phyloP scores from a whole-genome alignment of 2,329 filamentous ascomycete genomes.

The Arthrobotrys pseudoclavata region DNA sequence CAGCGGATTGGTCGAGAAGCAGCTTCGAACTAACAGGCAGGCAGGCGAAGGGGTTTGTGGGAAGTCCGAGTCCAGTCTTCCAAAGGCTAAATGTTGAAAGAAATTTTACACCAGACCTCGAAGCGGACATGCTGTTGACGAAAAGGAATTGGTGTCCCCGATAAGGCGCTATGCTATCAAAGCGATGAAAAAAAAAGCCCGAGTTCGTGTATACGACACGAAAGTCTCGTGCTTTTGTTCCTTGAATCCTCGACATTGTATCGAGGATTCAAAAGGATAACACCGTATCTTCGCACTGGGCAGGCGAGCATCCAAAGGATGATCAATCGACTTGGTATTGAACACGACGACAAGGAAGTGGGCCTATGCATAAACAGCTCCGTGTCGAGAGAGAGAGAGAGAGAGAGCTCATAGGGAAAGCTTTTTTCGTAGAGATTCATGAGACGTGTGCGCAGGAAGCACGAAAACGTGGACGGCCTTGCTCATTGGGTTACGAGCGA shows the following conservation, averaged over 20 bases:
- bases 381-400: slow-evolving; percentile 13
- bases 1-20: slow-evolving; percentile 43
- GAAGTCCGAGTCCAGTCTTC: slow-evolving; percentile 22
- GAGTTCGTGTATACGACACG: slow-evolving; percentile 20
- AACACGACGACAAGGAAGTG: slow-evolving; percentile 36
- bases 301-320: slow-evolving; percentile 22
- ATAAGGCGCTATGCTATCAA: slow-evolving; percentile 32
- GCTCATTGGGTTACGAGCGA: slow-evolving; percentile 18
- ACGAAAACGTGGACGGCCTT: slow-evolving; percentile 40
- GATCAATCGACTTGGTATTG: slow-evolving; percentile 39
- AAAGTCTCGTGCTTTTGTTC: slow-evolving; percentile 9
- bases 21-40: slow-evolving; percentile 33
- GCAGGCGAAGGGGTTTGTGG: slow-evolving; percentile 18
- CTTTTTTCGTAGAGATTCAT: slow-evolving; percentile 24
- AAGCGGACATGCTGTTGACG: slow-evolving; percentile 30
- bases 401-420: slow-evolving; percentile 19
- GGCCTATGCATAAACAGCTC: slow-evolving; percentile 29
- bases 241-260: slow-evolving; percentile 11
- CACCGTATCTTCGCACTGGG: slow-evolving; percentile 23
- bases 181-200: background rate
- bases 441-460: slow-evolving; percentile 31
- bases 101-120: slow-evolving; percentile 47
- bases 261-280: slow-evolving; percentile 26
- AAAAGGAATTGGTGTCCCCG: slow-evolving; percentile 33
- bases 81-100: slow-evolving; percentile 29